Base-by-base conservation (phyloP, 2,329 filamentous ascomycete species). In the Huntiella moniliformis region DNA sequence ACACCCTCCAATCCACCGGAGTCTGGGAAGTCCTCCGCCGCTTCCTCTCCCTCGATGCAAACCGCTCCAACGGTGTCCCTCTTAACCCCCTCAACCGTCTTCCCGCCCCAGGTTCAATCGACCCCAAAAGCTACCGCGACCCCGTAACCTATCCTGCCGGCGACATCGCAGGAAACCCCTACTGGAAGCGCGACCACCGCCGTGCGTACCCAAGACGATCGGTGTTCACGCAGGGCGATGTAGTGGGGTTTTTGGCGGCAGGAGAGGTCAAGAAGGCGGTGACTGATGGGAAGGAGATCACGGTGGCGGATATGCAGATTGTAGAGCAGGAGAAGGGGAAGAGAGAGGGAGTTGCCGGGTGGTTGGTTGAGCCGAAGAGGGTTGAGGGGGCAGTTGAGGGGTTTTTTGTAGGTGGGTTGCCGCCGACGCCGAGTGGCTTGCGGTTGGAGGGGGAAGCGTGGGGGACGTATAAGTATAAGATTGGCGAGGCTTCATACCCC, bases 21-120 rank as follows among this genome's bases (percentile, higher is more conserved):
- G 67, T 96, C 63, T 96, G 85, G 82, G 86, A 88, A 59, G 67
- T 67, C 47, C 67, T 98, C 61, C 86, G 87, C 61, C 75, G 77
- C 54, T 60, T 79, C 55, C 63, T 95, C 54, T 76, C 85, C 54
- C 67, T 98, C 57, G 88, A 94, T 61, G 74, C 86, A 33, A 77
- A 83, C 58, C 87, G 91, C 53, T 95, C 87, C 54, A 86, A 81
- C 57, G 91, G 91, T 62, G 68, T 98, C 15, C 91, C 91, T 40
- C 68, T 98, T 57, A 96, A 96, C 72, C 78, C 86, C 36, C 79
- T 87, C 67, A 95, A 74, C 73, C 87, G 91, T 56, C 80, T 83
- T 64, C 91, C 91, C 50, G 65, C 87, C 3, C 57, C 57, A 5
- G 62, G 70, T 49, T 54, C 61, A 44, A 45, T 57, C 51, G 54